Evolutionary conservation across 805 yeast genomes (phyloP), one percentile per base, ranked within the genome.

Genomic region (Metschnikowia proteae): DNA sequence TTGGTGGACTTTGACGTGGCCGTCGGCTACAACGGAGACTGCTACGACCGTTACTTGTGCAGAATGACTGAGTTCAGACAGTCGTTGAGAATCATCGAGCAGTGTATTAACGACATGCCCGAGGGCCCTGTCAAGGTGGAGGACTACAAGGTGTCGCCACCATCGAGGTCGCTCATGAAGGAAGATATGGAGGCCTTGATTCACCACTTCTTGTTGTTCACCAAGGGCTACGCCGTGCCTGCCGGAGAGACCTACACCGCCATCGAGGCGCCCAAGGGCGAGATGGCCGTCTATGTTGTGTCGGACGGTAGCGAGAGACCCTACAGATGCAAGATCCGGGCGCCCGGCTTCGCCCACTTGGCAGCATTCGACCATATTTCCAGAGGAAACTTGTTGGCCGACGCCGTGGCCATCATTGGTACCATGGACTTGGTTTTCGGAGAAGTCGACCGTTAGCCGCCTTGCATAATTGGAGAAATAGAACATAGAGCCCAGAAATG

Each of bases 381-480:
- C 31, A 82, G 94, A 68, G 92, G 94, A 61, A 87, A 87, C 68
- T 84, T 84, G 72, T 75, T 88, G 66, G 94, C 96, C 49, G 96
- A 88, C 71, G 92, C 94, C 26, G 96, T 88, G 49, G 96, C 96
- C 47, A 88, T 88, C 64, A 87, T 88, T 63, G 96, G 96, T 74
- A 88, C 96, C 52, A 88, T 88, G 96, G 96, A 88, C 75, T 80
- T 88, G 69, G 96, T 88, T 67, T 88, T 88, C 65, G 96, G 96
- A 63, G 96, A 88, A 71, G 96, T 88, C 60, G 96, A 88, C 74
- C 90, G 96, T 74, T 88, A 75, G 65, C 9, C 26, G 39, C 39
- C 10, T 35, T 28, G 30, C 33, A 37, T 25, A n/a, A 17, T 11
- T 25, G 29, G 4, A 35, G 10, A 37, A 17, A 37, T 25, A 37